phyloP scores from a whole-genome alignment of 306 rosid species.

The Glycine tomentella region DNA sequence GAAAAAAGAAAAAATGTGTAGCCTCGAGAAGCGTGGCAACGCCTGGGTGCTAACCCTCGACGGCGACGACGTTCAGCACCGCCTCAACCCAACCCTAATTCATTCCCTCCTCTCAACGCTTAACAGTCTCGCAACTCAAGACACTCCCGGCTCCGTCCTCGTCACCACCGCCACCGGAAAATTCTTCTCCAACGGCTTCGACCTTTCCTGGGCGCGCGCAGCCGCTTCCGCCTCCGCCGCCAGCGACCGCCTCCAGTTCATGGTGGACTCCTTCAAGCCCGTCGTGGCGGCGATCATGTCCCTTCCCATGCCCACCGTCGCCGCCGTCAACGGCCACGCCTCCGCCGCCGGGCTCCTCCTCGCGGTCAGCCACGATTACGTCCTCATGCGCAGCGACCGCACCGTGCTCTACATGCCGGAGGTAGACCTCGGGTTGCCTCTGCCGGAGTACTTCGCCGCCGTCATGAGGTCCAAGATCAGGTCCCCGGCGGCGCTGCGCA shows the following conservation, averaged over 20 bases:
- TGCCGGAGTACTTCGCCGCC: conserved; percentile 69
- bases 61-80: conserved; percentile 65
- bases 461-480: conserved; percentile 56
- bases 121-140: conserved; percentile 51
- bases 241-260: conserved; percentile 44
- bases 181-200: conserved; percentile 83
- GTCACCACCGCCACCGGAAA: conserved; percentile 74
- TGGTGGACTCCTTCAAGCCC: conserved; percentile 58
- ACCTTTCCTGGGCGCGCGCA: conserved; percentile 69
- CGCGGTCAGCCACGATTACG: conserved; percentile 71
- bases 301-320: conserved; percentile 79
- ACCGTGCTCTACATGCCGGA: conserved; percentile 84
- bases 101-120: conserved; percentile 58
- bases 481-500: conserved; percentile 52
- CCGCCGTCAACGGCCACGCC: conserved; percentile 77
- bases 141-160: conserved; percentile 69
- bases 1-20: conserved; percentile 53
- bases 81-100: conserved; percentile 62
- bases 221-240: conserved; percentile 58
- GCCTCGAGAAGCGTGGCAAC: conserved; percentile 67
- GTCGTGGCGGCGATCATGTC: conserved; percentile 64
- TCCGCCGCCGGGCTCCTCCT: conserved; percentile 60
- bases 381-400: conserved; percentile 64
- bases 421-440: conserved; percentile 61
- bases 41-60: conserved; percentile 65